Evolutionary conservation across 2,329 filamentous ascomycete genomes (phyloP).

Genomic region (Fusarium albosuccineum): DNA sequence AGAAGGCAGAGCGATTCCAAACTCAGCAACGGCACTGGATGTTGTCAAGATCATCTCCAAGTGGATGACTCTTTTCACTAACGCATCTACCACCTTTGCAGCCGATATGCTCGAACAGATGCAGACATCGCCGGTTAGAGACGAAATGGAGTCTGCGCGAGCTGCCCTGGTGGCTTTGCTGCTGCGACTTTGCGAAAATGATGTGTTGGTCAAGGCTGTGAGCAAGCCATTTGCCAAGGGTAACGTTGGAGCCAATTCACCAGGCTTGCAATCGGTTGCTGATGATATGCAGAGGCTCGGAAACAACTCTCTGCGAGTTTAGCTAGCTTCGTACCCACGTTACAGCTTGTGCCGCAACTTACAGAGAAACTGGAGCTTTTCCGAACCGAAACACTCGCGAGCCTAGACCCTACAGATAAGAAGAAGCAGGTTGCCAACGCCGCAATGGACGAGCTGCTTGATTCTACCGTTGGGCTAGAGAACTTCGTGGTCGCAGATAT

Average conservation of each 20-base stretch:
- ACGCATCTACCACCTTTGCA: constrained; percentile 62
- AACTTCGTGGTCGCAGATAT: constrained; percentile 71
- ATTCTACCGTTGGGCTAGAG: constrained; percentile 69
- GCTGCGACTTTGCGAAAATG: constrained; percentile 72
- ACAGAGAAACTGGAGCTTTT: constrained; percentile 68
- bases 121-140: constrained; percentile 59
- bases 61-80: constrained; percentile 71
- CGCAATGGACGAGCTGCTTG: constrained; percentile 68
- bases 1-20: constrained; percentile 62
- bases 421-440: constrained; percentile 63
- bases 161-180: constrained; percentile 75
- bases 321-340: constrained; percentile 66
- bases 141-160: constrained; percentile 72
- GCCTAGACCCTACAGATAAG: constrained; percentile 67
- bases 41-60: constrained; percentile 64
- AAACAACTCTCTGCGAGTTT: constrained; percentile 65
- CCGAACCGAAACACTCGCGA: constrained; percentile 67
- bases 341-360: constrained; percentile 69
- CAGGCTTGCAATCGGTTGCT: background rate
- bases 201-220: constrained; percentile 66
- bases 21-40: constrained; percentile 62
- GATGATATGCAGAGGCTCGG: constrained; percentile 56
- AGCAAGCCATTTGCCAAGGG: constrained; percentile 66
- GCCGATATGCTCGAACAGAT: constrained; percentile 62
- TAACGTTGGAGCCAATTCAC: constrained; percentile 41